Evolutionary conservation across 2,329 filamentous ascomycete genomes (phyloP).

Genomic region (Geosmithia flava): DNA sequence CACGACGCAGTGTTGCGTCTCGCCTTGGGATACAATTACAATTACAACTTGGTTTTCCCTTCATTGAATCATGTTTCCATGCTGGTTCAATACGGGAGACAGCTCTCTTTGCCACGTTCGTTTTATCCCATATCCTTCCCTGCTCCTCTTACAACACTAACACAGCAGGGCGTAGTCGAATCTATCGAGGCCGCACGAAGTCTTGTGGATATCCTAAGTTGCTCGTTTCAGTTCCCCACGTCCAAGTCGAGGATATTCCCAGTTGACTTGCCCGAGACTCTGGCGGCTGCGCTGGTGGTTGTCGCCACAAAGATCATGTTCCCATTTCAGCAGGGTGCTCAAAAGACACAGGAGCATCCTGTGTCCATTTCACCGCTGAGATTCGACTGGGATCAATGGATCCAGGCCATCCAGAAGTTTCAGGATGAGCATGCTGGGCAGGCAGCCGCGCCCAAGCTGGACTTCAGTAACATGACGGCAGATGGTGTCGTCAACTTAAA

Average conservation of each 20-base stretch:
- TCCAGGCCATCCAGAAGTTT: background rate
- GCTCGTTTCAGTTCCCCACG: constrained; percentile 38
- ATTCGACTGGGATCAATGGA: constrained; percentile 67
- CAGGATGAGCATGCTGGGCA: background rate
- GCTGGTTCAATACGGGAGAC: constrained; percentile 56
- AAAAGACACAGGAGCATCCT: constrained; percentile 17
- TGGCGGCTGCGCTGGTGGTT: constrained; percentile 58
- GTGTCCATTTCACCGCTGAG: constrained; percentile 5
- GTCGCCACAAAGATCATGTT: constrained; percentile 70
- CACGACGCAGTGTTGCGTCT: constrained; percentile 52
- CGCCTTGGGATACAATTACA: constrained; percentile 48
- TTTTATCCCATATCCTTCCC: background rate
- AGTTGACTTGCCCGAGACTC: constrained; percentile 60
- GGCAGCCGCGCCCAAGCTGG: background rate
- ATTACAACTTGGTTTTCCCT: constrained; percentile 62
- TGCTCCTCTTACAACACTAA: constrained; percentile 10
- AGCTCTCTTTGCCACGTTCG: constrained; percentile 44
- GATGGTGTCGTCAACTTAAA: constrained; percentile 51
- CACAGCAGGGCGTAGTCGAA: constrained; percentile 40
- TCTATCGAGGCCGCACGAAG: constrained; percentile 15
- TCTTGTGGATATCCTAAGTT: constrained; percentile 39
- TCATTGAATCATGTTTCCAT: constrained; percentile 58
- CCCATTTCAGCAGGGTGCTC: constrained; percentile 48
- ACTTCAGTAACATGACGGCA: constrained; percentile 41
- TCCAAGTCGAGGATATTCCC: constrained; percentile 29